A percentile compares a stretch with the other conserved stretches of the same genome.
Conservation (phyloP, 2,329 filamentous ascomycete species). For the Fusarium sp. region DNA sequence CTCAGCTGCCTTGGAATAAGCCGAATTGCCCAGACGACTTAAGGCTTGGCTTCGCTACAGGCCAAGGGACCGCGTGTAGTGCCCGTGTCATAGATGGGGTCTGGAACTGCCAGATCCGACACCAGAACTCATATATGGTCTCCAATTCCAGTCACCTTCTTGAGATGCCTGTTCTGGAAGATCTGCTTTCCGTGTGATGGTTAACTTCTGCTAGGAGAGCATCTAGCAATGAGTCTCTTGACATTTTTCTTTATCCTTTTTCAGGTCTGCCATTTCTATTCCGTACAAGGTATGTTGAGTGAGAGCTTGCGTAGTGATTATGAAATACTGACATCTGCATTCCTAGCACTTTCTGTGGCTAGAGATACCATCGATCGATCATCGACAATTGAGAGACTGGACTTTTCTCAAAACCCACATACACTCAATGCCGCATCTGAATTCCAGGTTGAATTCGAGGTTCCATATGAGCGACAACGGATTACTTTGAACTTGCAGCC, state of each 20-base stretch:
- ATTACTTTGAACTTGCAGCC: conserved; percentile 28
- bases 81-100: conserved; percentile 24
- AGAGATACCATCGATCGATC: conserved; percentile 6
- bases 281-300: conserved; percentile 20
- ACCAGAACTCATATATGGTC: conserved; percentile 3
- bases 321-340: not conserved
- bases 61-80: conserved; percentile 7
- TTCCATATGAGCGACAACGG: not conserved
- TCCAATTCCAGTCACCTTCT: not conserved
- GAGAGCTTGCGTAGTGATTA: rapidly evolving
- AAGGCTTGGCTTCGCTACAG: conserved; percentile 21
- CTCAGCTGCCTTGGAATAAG: conserved; percentile 32
- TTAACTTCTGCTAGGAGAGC: not conserved
- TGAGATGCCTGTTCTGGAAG: not conserved
- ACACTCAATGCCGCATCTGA: conserved; percentile 2
- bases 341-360: conserved; percentile 6
- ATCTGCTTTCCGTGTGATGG: not conserved
- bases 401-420: conserved; percentile 9
- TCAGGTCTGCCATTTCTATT: not conserved
- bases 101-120: not conserved
- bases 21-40: conserved; percentile 1
- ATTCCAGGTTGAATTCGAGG: conserved; percentile 27
- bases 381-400: conserved; percentile 13
- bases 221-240: conserved; percentile 17
- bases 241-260: conserved; percentile 5